Conservation (phyloP, 1,284 basidiomycete genomes). For the Sphaerobolus stellatus region DNA sequence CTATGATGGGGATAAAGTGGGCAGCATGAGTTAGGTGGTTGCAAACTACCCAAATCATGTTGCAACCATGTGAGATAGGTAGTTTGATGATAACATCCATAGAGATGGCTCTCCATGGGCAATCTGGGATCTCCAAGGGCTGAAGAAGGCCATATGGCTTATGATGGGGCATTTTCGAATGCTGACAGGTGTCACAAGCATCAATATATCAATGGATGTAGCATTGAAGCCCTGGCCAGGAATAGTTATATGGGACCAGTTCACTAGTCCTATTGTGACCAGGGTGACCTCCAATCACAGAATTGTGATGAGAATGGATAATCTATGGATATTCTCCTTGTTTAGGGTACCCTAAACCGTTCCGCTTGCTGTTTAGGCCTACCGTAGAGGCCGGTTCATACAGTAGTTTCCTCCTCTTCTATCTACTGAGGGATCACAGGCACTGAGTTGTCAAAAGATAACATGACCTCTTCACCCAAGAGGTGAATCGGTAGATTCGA, state of each 20-base stretch:
- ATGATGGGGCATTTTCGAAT: conserved; percentile 15
- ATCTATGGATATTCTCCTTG: too few species aligned
- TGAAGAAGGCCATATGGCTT: conserved; percentile 34
- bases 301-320: too few species aligned
- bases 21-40: conserved; percentile 37
- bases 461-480: too few species aligned
- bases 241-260: conserved; percentile 11
- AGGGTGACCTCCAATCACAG: conserved; percentile 15
- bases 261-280: conserved; percentile 11
- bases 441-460: too few species aligned
- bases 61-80: conserved; percentile 28
- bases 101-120: conserved; percentile 33
- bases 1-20: conserved; percentile 20
- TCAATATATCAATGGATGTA: conserved; percentile 8
- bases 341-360: too few species aligned
- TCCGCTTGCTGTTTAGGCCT: too few species aligned
- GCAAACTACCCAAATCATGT: conserved; percentile 42
- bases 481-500: too few species aligned
- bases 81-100: conserved; percentile 37
- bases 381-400: too few species aligned
- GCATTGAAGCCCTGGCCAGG: conserved; percentile 6
- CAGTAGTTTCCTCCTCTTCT: too few species aligned
- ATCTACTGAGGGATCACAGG: too few species aligned
- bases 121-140: conserved; percentile 20
- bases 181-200: conserved; percentile 11